phyloP scores from a whole-genome alignment of 208 protist species.

The Trypanosoma boissoni region DNA sequence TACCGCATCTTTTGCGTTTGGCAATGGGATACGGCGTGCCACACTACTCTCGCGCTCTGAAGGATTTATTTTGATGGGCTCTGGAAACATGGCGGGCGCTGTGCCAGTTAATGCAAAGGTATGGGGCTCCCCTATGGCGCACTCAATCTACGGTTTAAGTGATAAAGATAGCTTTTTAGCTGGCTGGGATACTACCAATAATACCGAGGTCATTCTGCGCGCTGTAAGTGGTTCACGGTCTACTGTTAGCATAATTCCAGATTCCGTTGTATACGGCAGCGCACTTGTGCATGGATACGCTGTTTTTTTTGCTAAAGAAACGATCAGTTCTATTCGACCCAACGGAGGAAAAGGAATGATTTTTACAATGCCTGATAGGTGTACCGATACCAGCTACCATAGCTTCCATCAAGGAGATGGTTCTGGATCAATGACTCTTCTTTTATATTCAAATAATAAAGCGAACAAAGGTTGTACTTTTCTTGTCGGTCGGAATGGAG shows the following conservation, averaged over 20 bases:
- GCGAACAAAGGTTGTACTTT: constrained; percentile 21
- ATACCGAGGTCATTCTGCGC: constrained; percentile 10
- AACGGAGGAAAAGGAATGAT: not conserved
- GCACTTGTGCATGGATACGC: not conserved
- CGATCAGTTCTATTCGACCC: constrained; percentile 3
- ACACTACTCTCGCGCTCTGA: not conserved
- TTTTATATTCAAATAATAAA: no score
- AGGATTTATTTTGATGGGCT: not conserved
- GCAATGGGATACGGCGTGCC: constrained; percentile 3
- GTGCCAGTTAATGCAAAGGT: constrained; percentile 1
- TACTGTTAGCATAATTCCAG: no score
- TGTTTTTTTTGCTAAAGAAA: constrained; percentile 7
- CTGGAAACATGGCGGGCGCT: constrained; percentile 7
- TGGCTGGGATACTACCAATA: constrained; percentile 17
- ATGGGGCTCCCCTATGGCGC: constrained; percentile 14
- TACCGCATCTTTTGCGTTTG: constrained; percentile 18
- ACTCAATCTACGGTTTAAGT: not conserved
- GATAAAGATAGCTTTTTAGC: constrained; percentile 5
- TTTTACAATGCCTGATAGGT: not conserved
- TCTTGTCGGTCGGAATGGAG: not conserved
- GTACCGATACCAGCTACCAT: constrained; percentile 1
- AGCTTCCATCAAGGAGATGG: no score
- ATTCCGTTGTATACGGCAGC: no score
- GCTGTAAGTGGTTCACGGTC: no score
- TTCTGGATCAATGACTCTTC: no score